Conservation (phyloP, 768 basidiomycete genomes). For the Lentinula detonsa region DNA sequence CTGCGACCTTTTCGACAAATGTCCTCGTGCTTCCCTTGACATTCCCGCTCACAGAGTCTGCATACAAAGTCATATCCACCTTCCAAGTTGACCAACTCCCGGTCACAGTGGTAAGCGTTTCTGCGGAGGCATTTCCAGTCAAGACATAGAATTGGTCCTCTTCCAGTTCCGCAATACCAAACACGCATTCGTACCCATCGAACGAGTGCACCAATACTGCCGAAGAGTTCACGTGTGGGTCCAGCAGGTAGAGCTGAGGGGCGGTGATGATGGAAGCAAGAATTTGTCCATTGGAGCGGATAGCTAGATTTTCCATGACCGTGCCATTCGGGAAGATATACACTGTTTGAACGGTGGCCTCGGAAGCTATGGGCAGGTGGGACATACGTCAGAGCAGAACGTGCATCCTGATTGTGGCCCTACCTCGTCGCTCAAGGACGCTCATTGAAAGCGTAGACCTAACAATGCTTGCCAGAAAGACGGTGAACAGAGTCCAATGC, state of each 20-base stretch:
- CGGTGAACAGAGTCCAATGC: no score
- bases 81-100: background rate
- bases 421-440: no score
- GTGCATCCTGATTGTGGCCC: no score
- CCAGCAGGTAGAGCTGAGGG: background rate
- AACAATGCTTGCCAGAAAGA: no score
- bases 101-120: background rate
- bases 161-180: background rate
- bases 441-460: no score
- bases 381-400: background rate
- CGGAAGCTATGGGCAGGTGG: background rate
- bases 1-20: background rate
- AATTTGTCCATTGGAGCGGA: background rate
- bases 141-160: background rate
- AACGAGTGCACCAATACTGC: background rate
- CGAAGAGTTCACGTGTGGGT: background rate
- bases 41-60: background rate
- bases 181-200: background rate
- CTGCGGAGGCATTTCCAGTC: background rate
- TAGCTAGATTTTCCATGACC: background rate
- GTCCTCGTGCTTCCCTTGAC: background rate
- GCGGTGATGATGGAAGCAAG: background rate
- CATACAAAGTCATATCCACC: background rate
- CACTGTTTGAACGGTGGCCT: background rate
- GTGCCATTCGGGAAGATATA: background rate